Base-by-base conservation (phyloP, 306 rosid species). In the Dryas drummondii region DNA sequence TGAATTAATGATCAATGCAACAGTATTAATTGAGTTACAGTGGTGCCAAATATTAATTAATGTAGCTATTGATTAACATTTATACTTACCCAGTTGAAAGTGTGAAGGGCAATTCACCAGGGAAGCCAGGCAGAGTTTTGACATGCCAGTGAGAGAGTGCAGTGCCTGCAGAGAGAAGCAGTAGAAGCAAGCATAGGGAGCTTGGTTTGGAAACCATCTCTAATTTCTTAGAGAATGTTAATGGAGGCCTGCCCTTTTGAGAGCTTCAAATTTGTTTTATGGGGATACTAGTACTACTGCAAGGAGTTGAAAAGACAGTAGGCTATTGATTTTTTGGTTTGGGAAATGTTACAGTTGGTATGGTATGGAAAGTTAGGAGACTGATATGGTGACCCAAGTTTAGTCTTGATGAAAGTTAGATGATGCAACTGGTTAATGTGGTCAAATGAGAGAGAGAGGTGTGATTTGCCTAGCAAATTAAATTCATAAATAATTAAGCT, bases 81-180 rank as follows among this genome's bases (percentile, higher is more conserved):
- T 32, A 60, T 13, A 40, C 47, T 47, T 62, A 73, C 77, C 77
- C 77, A 37, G 77, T 73, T 73, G 60, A 60, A 32, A 73, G 10
- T 40, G 4, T 60, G 56, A 73, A 73, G 27, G 77, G 70, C 19
- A 73, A 37, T 5, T 73, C 68, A 16, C 77, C 77, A 7, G 77
- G 14, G 59, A 17, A 73, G 37, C 77, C 77, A 4, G 77, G 77
- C 12, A 73, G 70, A 61, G 60, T 61, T 41, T 16, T 73, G n/a
- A 73, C 70, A 14, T 48, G 42, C 70, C 19, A 73, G 27, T 73
- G 77, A 27, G 50, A 62, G 11, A 62, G 48, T 16, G 14, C 69
- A 32, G 17, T n/a, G 49, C 68, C 37, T 12, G 37, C 37, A 32
- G 70, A 73, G 7, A 73, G 16, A 40, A 73, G 51, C 50, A 73